These are phyloP conservation scores for Aspergillus glaucus DNA, from an alignment of 2,329 filamentous ascomycete species.

Conservation along the genomic window DNA sequence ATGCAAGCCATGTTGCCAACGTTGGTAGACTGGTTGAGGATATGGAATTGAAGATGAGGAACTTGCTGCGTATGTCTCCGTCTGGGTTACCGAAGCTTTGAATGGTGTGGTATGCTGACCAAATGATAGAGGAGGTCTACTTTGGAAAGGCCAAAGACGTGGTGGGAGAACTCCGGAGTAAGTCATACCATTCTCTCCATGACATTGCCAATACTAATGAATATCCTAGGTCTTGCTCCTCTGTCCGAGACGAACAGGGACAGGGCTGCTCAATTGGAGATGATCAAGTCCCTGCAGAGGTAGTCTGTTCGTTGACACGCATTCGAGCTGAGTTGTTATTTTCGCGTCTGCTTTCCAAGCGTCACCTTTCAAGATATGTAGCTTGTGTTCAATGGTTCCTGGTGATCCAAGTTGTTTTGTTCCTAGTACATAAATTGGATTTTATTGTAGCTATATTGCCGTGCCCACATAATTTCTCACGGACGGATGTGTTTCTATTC, in stretches of 20 bases:
- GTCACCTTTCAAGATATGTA: background rate
- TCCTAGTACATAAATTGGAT: constrained; percentile 1
- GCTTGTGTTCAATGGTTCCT: background rate
- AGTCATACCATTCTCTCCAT: constrained; percentile 13
- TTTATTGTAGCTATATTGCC: background rate
- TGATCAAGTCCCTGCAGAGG: constrained; percentile 60
- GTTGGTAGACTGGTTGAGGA: constrained; percentile 92
- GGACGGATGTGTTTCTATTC: background rate
- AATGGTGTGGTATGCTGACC: constrained; percentile 4
- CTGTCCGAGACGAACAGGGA: constrained; percentile 81
- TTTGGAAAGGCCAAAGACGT: constrained; percentile 99
- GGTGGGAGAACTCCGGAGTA: constrained; percentile 86
- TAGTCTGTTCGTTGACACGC: constrained; percentile 13
- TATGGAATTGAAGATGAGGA: constrained; percentile 99
- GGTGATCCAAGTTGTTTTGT: background rate
- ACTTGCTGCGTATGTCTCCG: constrained; percentile 61
- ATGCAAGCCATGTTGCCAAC: constrained; percentile 91
- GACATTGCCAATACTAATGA: constrained; percentile 7
- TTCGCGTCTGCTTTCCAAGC: background rate
- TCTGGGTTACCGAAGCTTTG: background rate
- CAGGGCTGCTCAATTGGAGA: constrained; percentile 76
- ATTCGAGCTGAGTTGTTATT: background rate
- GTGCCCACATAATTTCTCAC: background rate
- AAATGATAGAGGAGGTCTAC: constrained; percentile 74
- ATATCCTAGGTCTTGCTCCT: constrained; percentile 55